Evolutionary conservation across 371 early-diverging fungal genomes (phyloP).

Genomic region (Lichtheimia ramosa): DNA sequence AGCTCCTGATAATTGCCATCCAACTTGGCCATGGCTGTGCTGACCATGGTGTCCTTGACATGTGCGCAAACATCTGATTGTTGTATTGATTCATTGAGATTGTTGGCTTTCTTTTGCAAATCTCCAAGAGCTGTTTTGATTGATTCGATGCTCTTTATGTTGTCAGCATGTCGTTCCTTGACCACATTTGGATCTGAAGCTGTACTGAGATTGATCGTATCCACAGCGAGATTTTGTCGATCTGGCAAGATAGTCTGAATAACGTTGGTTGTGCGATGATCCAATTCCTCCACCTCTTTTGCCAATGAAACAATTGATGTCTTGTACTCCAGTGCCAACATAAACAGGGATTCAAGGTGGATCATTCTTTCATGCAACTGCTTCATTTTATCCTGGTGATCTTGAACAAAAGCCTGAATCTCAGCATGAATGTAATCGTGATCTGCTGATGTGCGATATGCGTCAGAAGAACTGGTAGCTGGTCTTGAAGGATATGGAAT

Average conservation of each 20-base stretch:
- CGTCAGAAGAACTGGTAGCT: neutral
- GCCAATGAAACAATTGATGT: neutral
- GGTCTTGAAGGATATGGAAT: slow-evolving; percentile 32
- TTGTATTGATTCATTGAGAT: neutral
- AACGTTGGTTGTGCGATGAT: neutral
- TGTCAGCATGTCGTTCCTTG: neutral
- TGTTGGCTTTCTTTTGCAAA: neutral
- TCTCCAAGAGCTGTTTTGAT: neutral
- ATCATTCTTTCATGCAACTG: neutral
- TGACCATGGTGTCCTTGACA: neutral
- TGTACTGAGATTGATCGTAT: neutral
- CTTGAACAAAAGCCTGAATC: neutral
- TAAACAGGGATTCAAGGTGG: neutral
- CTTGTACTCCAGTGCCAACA: neutral
- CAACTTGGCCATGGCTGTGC: neutral
- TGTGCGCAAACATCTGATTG: neutral
- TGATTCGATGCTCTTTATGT: neutral
- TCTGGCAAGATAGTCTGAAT: neutral
- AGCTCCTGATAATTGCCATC: neutral
- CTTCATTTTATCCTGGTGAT: neutral
- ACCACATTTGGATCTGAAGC: neutral
- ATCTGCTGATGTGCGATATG: neutral
- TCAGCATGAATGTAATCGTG: neutral
- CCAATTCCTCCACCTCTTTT: neutral
- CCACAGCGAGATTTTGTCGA: slow-evolving; percentile 2